Evolutionary conservation across 768 basidiomycete genomes (phyloP).

Genomic region (Cystofilobasidium capitatum): DNA sequence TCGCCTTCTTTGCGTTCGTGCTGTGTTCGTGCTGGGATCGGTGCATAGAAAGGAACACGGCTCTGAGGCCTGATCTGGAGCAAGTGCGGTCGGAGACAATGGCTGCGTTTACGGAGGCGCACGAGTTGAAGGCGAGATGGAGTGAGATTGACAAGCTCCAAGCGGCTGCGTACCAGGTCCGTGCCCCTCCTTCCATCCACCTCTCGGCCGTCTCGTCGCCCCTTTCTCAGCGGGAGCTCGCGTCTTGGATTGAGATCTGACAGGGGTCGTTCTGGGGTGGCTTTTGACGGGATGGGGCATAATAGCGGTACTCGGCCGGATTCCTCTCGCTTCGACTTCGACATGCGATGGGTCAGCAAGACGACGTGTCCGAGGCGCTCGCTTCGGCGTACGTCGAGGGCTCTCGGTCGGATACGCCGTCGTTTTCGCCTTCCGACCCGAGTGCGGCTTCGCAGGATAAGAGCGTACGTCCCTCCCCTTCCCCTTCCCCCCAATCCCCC

Average conservation of each 20-base stretch:
- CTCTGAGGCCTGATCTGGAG: conserved; percentile 66
- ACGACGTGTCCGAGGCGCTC: conserved; percentile 74
- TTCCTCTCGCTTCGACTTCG: conserved; percentile 79
- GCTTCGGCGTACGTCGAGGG: conserved; percentile 74
- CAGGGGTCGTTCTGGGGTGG: background rate
- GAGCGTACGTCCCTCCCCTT: conserved; percentile 12
- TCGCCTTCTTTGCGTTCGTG: background rate
- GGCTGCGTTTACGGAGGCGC: conserved; percentile 78
- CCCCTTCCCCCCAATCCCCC: background rate
- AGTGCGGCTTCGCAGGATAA: background rate
- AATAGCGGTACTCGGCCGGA: conserved; percentile 69
- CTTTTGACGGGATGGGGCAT: background rate
- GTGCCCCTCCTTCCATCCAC: conserved; percentile 9
- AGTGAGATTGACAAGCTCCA: conserved; percentile 81
- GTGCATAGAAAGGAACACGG: conserved; percentile 61
- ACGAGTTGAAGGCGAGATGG: conserved; percentile 70
- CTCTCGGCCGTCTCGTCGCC: background rate
- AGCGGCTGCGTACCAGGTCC: conserved; percentile 74
- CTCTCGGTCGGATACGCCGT: conserved; percentile 35
- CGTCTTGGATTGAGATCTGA: background rate
- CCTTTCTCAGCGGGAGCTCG: too few species aligned
- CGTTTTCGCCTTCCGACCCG: conserved; percentile 25
- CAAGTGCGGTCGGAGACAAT: conserved; percentile 70
- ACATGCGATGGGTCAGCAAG: conserved; percentile 81
- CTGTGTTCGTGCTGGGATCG: too few species aligned